phyloP scores from a whole-genome alignment of 495 filamentous ascomycete genomes.

The Penicillium alfredii region DNA sequence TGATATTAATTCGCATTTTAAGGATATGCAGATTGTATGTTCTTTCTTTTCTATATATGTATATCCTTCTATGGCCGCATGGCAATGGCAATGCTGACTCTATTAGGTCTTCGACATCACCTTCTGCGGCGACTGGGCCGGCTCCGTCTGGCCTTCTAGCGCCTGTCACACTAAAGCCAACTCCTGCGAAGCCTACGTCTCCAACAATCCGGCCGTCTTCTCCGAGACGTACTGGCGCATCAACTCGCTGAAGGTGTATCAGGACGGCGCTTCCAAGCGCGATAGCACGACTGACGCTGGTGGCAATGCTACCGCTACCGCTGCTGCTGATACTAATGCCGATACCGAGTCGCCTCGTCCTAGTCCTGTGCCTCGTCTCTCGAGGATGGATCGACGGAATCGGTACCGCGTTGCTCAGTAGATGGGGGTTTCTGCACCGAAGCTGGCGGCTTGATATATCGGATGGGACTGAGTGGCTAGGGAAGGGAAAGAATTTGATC shows the following conservation, averaged over 20 bases:
- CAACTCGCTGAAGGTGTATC: constrained; percentile 58
- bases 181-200: constrained; percentile 56
- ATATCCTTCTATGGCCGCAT: background rate
- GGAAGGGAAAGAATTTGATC: too few species aligned
- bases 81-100: background rate
- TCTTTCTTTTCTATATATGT: background rate
- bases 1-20: constrained; percentile 55
- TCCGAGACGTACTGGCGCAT: constrained; percentile 61
- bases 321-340: too few species aligned
- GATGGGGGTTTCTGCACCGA: too few species aligned
- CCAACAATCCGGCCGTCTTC: constrained; percentile 57
- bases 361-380: too few species aligned
- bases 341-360: too few species aligned
- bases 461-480: too few species aligned
- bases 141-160: constrained; percentile 33
- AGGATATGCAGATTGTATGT: constrained; percentile 55
- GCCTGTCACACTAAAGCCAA: constrained; percentile 33
- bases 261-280: constrained; percentile 13
- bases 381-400: too few species aligned
- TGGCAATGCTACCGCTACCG: background rate
- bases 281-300: background rate
- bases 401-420: too few species aligned
- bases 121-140: constrained; percentile 63
- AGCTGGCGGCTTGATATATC: too few species aligned
- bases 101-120: constrained; percentile 55